Evolutionary conservation across 352 stramenopile species (phyloP).

Genomic region (Pythium coloratum): DNA sequence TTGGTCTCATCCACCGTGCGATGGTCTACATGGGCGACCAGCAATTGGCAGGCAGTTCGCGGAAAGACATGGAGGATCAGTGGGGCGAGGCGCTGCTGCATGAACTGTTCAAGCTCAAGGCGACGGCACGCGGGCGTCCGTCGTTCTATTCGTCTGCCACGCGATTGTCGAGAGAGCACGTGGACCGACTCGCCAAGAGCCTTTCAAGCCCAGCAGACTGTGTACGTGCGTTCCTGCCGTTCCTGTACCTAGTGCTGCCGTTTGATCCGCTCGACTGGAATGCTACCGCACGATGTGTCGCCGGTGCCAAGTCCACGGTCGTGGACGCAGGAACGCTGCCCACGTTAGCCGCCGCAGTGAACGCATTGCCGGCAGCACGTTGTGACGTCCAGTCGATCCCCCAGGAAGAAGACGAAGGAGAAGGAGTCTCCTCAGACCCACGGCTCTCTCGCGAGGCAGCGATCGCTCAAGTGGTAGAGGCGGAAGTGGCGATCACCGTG

Average conservation of each 20-base stretch:
- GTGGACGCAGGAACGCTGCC: neutral
- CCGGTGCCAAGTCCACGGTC: neutral
- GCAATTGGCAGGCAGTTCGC: conserved; percentile 1
- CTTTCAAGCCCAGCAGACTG: conserved; percentile 11
- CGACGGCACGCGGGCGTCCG: neutral
- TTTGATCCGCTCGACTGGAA: conserved; percentile 30
- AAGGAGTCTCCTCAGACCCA: too few relatives aligned
- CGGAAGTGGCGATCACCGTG: neutral
- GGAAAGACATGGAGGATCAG: conserved; percentile 23
- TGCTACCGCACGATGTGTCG: neutral
- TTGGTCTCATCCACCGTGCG: conserved; percentile 14
- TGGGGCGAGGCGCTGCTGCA: conserved; percentile 21
- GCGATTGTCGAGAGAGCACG: conserved; percentile 7
- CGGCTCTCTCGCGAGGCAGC: neutral
- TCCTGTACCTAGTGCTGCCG: conserved; percentile 21
- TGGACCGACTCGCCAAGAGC: conserved; percentile 14
- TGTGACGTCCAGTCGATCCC: too few relatives aligned
- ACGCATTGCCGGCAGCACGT: neutral
- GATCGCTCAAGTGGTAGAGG: neutral
- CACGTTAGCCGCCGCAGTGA: neutral
- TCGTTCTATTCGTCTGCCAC: neutral
- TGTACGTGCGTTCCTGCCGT: conserved; percentile 17
- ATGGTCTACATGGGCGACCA: neutral
- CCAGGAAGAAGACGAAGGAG: too few relatives aligned
- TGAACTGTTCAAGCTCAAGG: conserved; percentile 5